Evolutionary conservation across 2,329 filamentous ascomycete species (phyloP).

Genomic region (Penicillium hordei): DNA sequence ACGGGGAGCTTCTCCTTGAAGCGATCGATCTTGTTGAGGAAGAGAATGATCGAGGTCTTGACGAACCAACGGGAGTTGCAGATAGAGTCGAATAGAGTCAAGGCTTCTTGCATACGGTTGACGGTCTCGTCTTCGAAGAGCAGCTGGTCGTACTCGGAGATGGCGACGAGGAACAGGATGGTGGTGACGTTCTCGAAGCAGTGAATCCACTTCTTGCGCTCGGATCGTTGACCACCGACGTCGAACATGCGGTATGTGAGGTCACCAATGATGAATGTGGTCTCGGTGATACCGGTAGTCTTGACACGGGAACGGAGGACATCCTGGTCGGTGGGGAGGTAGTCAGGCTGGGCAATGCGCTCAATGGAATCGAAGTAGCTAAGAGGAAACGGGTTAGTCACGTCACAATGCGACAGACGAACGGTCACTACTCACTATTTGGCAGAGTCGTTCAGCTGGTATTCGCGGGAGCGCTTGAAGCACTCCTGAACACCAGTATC

Average conservation of each 20-base stretch:
- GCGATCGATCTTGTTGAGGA: conserved; percentile 73
- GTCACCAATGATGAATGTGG: conserved; percentile 91
- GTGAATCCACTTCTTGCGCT: conserved; percentile 99
- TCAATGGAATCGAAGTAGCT: conserved; percentile 97
- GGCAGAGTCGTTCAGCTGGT: conserved; percentile 93
- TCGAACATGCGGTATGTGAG: conserved; percentile 97
- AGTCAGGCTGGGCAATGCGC: conserved; percentile 85
- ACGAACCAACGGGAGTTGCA: conserved; percentile 72
- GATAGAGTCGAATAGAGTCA: conserved; percentile 70
- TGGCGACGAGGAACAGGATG: conserved; percentile 93
- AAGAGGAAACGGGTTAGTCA: conserved; percentile 36
- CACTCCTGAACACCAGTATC: conserved; percentile 90
- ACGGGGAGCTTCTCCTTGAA: conserved; percentile 74
- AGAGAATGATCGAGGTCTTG: conserved; percentile 70
- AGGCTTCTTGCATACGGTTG: conserved; percentile 72
- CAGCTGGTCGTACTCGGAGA: conserved; percentile 94
- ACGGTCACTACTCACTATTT: conserved; percentile 72
- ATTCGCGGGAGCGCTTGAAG: conserved; percentile 93
- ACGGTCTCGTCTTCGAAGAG: conserved; percentile 95
- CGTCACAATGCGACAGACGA: neutral
- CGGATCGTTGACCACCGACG: conserved; percentile 90
- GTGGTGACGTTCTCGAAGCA: conserved; percentile 98
- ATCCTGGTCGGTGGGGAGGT: conserved; percentile 93
- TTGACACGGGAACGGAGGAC: conserved; percentile 94
- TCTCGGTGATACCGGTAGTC: conserved; percentile 96